Evolutionary conservation across 129 eudicot genomes (phyloP), one percentile per base, ranked within the genome.

Genomic region (Gnaphalium uliginosum): DNA sequence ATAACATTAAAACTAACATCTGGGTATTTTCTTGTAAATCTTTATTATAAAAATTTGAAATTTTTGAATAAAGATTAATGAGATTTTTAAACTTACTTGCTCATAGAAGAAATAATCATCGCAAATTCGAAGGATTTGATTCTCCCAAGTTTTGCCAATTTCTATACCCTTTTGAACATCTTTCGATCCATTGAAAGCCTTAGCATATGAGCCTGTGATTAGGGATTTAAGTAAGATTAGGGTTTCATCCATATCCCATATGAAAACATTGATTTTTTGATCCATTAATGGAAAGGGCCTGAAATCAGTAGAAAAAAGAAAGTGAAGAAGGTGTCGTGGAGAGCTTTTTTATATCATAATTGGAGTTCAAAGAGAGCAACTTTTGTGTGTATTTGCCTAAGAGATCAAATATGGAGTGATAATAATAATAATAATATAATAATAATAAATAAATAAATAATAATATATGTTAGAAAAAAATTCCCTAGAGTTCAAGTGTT

Each of bases 181-280:
- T 88, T 93, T 93, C 2, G 65, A 51, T 43, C 96, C 97, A 58
- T 82, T 80, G 74, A 83, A 93, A 58, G 87, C 86, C 78, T 74
- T 73, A 6, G 98, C 96, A 77, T 90, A 93, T 65, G 98, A 60
- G 25, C 91, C 97, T 48, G 83, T 82, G 72, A 90, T 85, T 76
- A 93, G 87, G 1, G 98, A 93, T 77, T 93, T 93, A 1, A 93
- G 93, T 80, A 93, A 81, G 76, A 93, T 89, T 18, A 93, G 93
- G 70, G 98, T 93, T 86, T 90, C 98, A 54, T 93, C 98, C 98
- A 93, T 90, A 84, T 93, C 98, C 98, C 98, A 93, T 7, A 93
- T 75, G 65, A 86, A 93, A 35, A 93, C 98, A 32, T 79, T 93
- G 76, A 60, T 73, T 76, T 85, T 93, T 69, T 82, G 59, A 71